These are phyloP conservation scores for Meyerozyma sp. DNA, from an alignment of 1,139 yeast species.

Conservation along the genomic window DNA sequence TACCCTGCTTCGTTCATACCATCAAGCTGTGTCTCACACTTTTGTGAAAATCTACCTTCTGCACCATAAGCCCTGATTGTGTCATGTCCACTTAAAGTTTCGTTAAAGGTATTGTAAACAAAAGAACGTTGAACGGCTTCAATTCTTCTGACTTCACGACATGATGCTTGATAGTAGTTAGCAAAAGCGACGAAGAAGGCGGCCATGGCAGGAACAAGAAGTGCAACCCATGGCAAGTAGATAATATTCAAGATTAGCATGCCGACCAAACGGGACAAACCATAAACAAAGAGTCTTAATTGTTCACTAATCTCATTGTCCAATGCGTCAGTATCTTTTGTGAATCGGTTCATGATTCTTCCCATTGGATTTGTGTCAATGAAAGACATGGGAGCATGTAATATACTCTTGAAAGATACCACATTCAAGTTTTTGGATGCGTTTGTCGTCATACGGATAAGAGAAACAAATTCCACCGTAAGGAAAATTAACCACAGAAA, in stretches of 20 bases:
- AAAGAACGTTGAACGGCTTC: constrained; percentile 74
- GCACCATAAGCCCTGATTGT: constrained; percentile 62
- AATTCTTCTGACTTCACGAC: constrained; percentile 74
- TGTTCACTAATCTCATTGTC: constrained; percentile 15
- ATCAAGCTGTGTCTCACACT: constrained; percentile 48
- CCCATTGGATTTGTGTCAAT: constrained; percentile 15
- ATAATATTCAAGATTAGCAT: constrained; percentile 11
- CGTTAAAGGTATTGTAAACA: constrained; percentile 75
- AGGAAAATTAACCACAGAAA: constrained; percentile 43
- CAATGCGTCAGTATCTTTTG: constrained; percentile 13
- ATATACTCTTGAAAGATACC: constrained; percentile 53
- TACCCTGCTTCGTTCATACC: constrained; percentile 70
- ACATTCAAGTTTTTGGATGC: constrained; percentile 30
- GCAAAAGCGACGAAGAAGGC: constrained; percentile 32
- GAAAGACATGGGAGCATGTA: constrained; percentile 21
- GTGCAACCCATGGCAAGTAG: constrained; percentile 21
- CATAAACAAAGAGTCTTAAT: constrained; percentile 9
- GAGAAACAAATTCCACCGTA: constrained; percentile 45
- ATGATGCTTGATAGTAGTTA: constrained; percentile 61
- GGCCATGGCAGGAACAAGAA: constrained; percentile 39
- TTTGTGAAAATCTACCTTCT: constrained; percentile 44
- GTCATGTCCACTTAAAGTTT: constrained; percentile 63
- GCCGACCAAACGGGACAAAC: constrained; percentile 10
- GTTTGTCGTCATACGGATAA: constrained; percentile 49
- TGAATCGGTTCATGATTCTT: constrained; percentile 12